Evolutionary conservation across 495 filamentous ascomycete genomes (phyloP).

Genomic region (Entonaema liquescens): DNA sequence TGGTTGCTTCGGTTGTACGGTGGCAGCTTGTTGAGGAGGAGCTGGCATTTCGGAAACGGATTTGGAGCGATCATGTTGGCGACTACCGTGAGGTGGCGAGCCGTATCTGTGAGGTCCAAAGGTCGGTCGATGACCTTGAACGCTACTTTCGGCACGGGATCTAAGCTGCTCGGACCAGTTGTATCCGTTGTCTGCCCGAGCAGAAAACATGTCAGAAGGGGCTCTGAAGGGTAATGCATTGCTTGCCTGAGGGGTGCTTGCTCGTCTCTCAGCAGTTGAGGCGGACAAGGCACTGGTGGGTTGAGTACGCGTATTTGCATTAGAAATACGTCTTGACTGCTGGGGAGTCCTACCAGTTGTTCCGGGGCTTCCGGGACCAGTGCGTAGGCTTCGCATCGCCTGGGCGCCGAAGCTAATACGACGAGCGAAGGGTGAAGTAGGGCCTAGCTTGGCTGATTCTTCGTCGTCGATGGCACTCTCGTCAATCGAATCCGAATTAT

Average conservation of each 20-base stretch:
- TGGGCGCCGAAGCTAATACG: constrained; percentile 92
- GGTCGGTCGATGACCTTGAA: constrained; percentile 64
- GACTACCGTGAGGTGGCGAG: constrained; percentile 39
- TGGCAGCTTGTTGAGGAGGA: constrained; percentile 60
- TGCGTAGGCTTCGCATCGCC: constrained; percentile 68
- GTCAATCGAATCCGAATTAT: constrained; percentile 78
- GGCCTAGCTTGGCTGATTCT: constrained; percentile 62
- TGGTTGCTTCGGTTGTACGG: constrained; percentile 53
- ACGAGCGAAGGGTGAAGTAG: constrained; percentile 79
- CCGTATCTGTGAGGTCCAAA: constrained; percentile 56
- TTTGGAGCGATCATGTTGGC: constrained; percentile 70
- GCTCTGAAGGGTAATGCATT: constrained; percentile 61
- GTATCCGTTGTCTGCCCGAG: constrained; percentile 82
- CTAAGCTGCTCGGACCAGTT: constrained; percentile 96
- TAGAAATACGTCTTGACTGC: constrained; percentile 37
- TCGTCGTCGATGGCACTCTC: constrained; percentile 89
- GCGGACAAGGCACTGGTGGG: constrained; percentile 34
- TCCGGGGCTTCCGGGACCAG: constrained; percentile 54
- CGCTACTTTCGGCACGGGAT: constrained; percentile 83
- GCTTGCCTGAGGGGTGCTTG: constrained; percentile 62
- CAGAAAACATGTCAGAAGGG: constrained; percentile 66
- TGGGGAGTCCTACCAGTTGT: constrained; percentile 59
- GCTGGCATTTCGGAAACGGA: constrained; percentile 75
- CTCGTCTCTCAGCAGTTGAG: constrained; percentile 40
- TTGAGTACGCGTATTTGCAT: constrained; percentile 28